Evolutionary conservation across 2,329 filamentous ascomycete genomes (phyloP).

Genomic region (Penicillium sp.): DNA sequence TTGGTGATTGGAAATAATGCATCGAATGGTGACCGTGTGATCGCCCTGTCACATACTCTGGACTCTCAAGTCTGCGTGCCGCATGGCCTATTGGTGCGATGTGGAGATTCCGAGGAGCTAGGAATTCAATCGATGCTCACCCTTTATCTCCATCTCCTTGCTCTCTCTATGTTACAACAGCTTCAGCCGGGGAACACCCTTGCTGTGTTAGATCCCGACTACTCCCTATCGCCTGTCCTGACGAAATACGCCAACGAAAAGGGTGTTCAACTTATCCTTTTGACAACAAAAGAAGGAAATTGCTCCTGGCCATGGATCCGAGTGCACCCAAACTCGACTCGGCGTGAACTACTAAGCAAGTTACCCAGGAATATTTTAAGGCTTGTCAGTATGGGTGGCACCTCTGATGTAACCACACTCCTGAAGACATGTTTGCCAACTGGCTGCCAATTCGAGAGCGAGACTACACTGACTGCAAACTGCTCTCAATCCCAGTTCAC

Average conservation of each 20-base stretch:
- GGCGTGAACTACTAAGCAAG: conserved; percentile 11
- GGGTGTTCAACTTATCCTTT: conserved; percentile 15
- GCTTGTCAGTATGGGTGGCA: conserved; percentile 8
- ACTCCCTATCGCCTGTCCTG: conserved; percentile 14
- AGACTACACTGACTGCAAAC: conserved; percentile 10
- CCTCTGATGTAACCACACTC: background rate
- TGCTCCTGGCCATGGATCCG: conserved; percentile 16
- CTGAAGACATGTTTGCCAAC: conserved; percentile 9
- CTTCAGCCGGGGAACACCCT: conserved; percentile 8
- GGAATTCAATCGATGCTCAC: conserved; percentile 11
- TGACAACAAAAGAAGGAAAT: conserved; percentile 13
- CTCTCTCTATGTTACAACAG: conserved; percentile 8
- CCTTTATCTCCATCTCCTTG: conserved; percentile 15
- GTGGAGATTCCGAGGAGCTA: conserved; percentile 5
- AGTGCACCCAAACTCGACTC: conserved; percentile 15
- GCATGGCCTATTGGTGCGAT: background rate
- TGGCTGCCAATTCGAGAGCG: conserved; percentile 12
- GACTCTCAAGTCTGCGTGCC: conserved; percentile 14
- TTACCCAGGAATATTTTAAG: conserved; percentile 9
- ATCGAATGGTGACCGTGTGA: background rate
- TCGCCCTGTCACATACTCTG: conserved; percentile 12
- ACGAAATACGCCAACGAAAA: conserved; percentile 9
- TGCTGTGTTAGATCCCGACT: conserved; percentile 20
- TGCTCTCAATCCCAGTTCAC: background rate
- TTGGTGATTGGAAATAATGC: conserved; percentile 13